Percentiles rank a stretch among this genome's conserved stretches.
These are phyloP conservation scores for Elsinoe necatrix DNA, from an alignment of 2,329 filamentous ascomycete genomes.

Conservation along the genomic window DNA sequence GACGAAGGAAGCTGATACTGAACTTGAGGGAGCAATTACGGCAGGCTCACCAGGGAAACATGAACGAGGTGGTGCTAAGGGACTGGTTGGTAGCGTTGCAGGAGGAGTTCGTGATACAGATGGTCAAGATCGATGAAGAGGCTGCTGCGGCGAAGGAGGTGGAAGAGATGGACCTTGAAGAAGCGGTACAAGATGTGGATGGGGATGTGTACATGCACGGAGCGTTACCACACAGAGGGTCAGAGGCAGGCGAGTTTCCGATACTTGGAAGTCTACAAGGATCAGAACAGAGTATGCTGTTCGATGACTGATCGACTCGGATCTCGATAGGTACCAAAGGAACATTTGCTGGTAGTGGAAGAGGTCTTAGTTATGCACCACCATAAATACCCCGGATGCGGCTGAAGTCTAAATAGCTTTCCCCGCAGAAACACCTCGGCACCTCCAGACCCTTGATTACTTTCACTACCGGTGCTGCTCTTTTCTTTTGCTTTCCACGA, in stretches of 20 bases:
- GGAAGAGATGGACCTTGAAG: slow-evolving; percentile 3
- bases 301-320: not conserved
- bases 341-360: not conserved
- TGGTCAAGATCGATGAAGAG: slow-evolving; percentile 57
- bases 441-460: slow-evolving; percentile 14
- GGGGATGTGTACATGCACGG: not conserved
- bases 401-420: slow-evolving; percentile 10
- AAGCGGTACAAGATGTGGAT: not conserved
- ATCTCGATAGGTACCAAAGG: not conserved
- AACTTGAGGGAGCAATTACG: slow-evolving; percentile 63
- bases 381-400: slow-evolving; percentile 1
- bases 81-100: slow-evolving; percentile 61
- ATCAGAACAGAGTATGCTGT: slow-evolving; percentile 2
- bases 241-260: not conserved
- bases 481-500: not conserved
- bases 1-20: slow-evolving; percentile 64
- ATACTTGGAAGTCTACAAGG: not conserved
- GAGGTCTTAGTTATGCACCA: no score
- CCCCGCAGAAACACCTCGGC: slow-evolving; percentile 11
- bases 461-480: not conserved
- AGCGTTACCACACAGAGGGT: not conserved
- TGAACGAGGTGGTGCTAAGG: slow-evolving; percentile 55
- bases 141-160: slow-evolving; percentile 18
- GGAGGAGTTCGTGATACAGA: slow-evolving; percentile 62
- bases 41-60: slow-evolving; percentile 56